Evolutionary conservation across 2,329 filamentous ascomycete genomes (phyloP).

Genomic region (Metarhizium sp.): DNA sequence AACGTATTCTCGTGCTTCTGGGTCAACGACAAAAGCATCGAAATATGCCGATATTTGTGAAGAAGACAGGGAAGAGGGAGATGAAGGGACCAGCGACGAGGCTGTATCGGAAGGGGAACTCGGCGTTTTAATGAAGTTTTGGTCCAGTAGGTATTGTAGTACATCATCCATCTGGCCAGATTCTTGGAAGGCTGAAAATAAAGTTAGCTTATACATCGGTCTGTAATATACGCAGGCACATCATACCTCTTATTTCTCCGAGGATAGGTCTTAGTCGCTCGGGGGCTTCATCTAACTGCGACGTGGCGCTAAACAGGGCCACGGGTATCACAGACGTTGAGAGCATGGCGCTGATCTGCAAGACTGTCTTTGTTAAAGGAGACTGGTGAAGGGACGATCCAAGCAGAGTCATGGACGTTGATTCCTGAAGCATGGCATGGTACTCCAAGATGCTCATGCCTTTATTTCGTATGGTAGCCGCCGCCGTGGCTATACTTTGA

Average conservation of each 20-base stretch:
- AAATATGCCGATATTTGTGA: slow-evolving; percentile 10
- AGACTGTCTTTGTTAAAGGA: slow-evolving; percentile 12
- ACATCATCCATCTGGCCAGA: slow-evolving; percentile 12
- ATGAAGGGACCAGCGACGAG: slow-evolving; percentile 7
- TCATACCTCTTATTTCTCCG: slow-evolving; percentile 10
- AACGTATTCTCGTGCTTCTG: slow-evolving; percentile 12
- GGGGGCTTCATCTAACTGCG: slow-evolving; percentile 7
- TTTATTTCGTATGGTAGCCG: slow-evolving; percentile 14
- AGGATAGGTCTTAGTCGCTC: slow-evolving; percentile 8
- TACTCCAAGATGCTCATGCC: slow-evolving; percentile 10
- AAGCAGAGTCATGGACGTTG: slow-evolving; percentile 7
- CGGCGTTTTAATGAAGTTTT: slow-evolving; percentile 15
- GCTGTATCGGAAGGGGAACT: slow-evolving; percentile 1
- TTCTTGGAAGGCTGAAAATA: slow-evolving; percentile 10
- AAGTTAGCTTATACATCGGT: background rate
- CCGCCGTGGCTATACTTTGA: slow-evolving; percentile 12
- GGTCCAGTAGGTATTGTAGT: slow-evolving; percentile 15
- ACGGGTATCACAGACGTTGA: slow-evolving; percentile 13
- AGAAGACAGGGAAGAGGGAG: slow-evolving; percentile 9
- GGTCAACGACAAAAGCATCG: slow-evolving; percentile 15
- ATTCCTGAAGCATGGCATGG: slow-evolving; percentile 5
- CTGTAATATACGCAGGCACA: background rate
- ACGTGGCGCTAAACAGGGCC: slow-evolving; percentile 9
- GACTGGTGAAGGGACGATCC: slow-evolving; percentile 16
- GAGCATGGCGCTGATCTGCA: slow-evolving; percentile 17